Conservation (phyloP, 2,329 filamentous ascomycete species). For the Colletotrichum viniferum region DNA sequence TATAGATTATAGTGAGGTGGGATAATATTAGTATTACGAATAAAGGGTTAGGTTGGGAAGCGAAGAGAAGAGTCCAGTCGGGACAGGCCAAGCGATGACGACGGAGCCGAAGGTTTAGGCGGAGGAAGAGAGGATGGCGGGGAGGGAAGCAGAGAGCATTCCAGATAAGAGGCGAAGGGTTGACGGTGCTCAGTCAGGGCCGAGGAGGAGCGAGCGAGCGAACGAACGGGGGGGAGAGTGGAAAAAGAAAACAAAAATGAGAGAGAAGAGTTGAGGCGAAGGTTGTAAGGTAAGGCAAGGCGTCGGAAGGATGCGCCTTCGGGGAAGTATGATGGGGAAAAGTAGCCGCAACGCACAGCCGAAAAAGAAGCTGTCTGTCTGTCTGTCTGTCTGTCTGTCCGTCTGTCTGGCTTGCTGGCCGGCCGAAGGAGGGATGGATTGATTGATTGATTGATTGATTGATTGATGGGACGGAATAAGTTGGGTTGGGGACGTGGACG, state of each 20-base stretch:
- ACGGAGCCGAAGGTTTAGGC: not conserved
- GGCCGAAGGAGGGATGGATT: not conserved
- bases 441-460: not conserved
- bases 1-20: conserved; percentile 18
- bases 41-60: conserved; percentile 12
- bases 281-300: not conserved
- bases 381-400: not conserved
- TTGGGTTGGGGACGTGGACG: not conserved
- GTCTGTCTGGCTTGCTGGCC: not conserved
- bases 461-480: not conserved
- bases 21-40: conserved; percentile 21
- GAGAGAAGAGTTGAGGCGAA: not conserved
- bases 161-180: not conserved
- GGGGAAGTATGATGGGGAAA: not conserved
- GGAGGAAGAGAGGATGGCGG: not conserved
- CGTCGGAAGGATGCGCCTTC: not conserved
- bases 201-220: not conserved
- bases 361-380: not conserved
- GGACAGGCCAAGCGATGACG: conserved; percentile 6
- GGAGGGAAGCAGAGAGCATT: conserved; percentile 11
- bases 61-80: conserved; percentile 4
- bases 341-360: not conserved
- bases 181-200: not conserved
- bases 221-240: not conserved
- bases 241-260: not conserved